Evolutionary conservation across 1,284 basidiomycete species (phyloP), one percentile per base, ranked within the genome.

Genomic region (Cutaneotrichosporon sp.): DNA sequence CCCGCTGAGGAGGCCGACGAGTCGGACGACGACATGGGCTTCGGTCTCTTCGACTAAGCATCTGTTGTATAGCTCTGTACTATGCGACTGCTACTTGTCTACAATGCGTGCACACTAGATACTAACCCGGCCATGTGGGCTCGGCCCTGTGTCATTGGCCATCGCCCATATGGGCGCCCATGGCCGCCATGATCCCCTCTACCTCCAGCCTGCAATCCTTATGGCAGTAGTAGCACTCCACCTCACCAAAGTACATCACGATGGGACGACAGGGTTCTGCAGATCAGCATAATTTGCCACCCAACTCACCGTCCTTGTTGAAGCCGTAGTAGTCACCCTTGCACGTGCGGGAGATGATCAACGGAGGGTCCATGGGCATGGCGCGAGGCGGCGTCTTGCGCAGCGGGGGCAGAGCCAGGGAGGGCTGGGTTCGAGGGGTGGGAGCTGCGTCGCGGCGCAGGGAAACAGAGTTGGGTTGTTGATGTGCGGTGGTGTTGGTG

Each of bases 31-130:
- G 79, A 81, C 76, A 81, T 81, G 80, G 80, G 89, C 82, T 88
- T 91, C 77, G 90, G 91, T 84, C 87, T 94, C 69, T 94, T 94
- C 82, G 91, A 93, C 81, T 93, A 89, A 83, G 69, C 75, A 27
- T 50, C 16, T 67, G 43, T 29, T 59, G 53, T 57, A 43, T 57
- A 31, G 52, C 59, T 47, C 59, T 64, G 65, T 64, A 64, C 20
- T 51, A 53, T 57, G 51, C 51, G 34, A 38, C 51, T 38, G 50
- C 33, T 22, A 52, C 29, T 27, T 22, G 13, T 11, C 22, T 47
- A 47, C 22, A 47, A 29, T 50, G 38, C 18, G 16, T 14, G 36
- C 14, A 16, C 14, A 38, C 36, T 33, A 16, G 36, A 38, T 38
- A n/a, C n/a, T n/a, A n/a, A n/a, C n/a, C n/a, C n/a, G n/a, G n/a